phyloP scores from a whole-genome alignment of 768 basidiomycete species.

The Kondoa malvinella region DNA sequence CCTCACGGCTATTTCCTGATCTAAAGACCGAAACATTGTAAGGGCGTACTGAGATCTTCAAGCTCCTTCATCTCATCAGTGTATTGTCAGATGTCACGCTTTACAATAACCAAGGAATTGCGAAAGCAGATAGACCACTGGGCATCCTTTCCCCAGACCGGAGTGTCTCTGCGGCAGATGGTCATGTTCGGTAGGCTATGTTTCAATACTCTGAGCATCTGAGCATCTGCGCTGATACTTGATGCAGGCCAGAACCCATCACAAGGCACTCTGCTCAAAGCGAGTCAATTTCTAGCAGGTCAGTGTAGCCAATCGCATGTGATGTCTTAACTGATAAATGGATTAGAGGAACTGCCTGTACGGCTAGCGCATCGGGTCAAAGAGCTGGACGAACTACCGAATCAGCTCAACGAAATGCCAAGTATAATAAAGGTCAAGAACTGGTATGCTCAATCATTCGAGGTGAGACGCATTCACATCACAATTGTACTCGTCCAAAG shows the following conservation, averaged over 20 bases:
- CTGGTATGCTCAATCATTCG: slow-evolving; percentile 98
- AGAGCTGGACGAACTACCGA: slow-evolving; percentile 84
- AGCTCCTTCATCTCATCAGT: too few relatives aligned
- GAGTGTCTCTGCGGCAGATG: slow-evolving; percentile 95
- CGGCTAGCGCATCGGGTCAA: slow-evolving; percentile 88
- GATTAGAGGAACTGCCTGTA: slow-evolving; percentile 75
- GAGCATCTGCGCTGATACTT: neutral
- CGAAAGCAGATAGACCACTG: slow-evolving; percentile 26
- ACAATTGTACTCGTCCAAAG: neutral
- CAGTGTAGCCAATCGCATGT: neutral
- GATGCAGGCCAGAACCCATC: slow-evolving; percentile 57
- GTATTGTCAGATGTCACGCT: neutral
- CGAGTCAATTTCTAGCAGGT: slow-evolving; percentile 75
- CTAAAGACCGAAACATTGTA: too few relatives aligned
- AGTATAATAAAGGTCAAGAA: slow-evolving; percentile 84
- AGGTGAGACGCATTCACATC: slow-evolving; percentile 40
- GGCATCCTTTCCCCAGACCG: slow-evolving; percentile 46
- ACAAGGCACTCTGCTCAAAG: slow-evolving; percentile 78
- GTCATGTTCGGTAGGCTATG: slow-evolving; percentile 52
- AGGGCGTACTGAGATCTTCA: too few relatives aligned
- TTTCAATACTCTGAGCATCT: too few relatives aligned
- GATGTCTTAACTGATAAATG: neutral
- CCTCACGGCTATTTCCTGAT: too few relatives aligned
- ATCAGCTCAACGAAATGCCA: slow-evolving; percentile 75
- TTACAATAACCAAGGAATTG: slow-evolving; percentile 9